Percentiles rank a stretch among this genome's conserved stretches.
Conservation (phyloP, 1,139 yeast genomes). For the Candida frijolesensis region DNA sequence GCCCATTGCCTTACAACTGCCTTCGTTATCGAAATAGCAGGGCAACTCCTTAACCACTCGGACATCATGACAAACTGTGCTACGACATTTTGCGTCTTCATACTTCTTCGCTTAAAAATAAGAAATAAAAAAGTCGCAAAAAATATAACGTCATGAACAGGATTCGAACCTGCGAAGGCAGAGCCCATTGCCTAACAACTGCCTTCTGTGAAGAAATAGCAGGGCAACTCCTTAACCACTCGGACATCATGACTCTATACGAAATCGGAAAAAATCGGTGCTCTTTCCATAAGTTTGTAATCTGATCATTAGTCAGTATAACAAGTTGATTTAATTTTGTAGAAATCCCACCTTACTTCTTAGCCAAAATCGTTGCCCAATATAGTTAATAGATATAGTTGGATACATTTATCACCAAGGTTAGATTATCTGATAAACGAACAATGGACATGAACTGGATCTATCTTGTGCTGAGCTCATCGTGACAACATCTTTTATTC, state of each 20-base stretch:
- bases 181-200: conserved; percentile 67
- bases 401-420: no score
- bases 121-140: conserved; percentile 16
- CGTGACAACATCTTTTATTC: no score
- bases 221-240: conserved; percentile 70
- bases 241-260: conserved; percentile 53
- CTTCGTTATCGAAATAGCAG: conserved; percentile 38
- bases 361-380: no score
- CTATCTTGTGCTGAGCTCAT: no score
- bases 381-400: no score
- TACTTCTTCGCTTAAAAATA: not conserved
- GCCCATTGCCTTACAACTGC: conserved; percentile 63
- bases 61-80: conserved; percentile 48
- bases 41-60: conserved; percentile 70
- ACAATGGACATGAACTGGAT: no score
- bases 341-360: no score
- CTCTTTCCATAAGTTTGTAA: no score
- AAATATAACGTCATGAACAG: conserved; percentile 74
- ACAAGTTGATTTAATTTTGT: no score
- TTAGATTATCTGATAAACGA: no score
- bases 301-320: no score
- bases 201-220: conserved; percentile 31
- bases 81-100: not conserved
- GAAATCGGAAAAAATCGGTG: not conserved
- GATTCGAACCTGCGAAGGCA: conserved; percentile 91